A percentile compares a stretch with the other conserved stretches of the same genome.
These are phyloP conservation scores for Fusarium hainanense DNA, from an alignment of 2,329 filamentous ascomycete genomes.

Conservation along the genomic window DNA sequence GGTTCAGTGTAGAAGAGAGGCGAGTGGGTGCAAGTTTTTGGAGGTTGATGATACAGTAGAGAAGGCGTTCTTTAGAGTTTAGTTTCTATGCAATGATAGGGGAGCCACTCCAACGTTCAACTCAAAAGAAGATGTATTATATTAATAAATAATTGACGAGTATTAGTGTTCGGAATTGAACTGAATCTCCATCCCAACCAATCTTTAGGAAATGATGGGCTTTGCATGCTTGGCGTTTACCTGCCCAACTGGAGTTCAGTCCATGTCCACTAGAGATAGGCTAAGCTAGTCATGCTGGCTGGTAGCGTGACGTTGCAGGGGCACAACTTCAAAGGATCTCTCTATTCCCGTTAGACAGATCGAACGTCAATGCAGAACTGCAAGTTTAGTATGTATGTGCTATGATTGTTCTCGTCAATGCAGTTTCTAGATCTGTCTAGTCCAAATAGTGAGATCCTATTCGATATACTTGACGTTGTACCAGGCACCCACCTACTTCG, in stretches of 20 bases:
- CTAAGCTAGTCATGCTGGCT: conserved; percentile 14
- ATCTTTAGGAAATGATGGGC: background rate
- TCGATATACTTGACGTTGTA: background rate
- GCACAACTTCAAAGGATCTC: background rate
- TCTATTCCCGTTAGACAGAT: background rate
- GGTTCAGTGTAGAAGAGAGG: conserved; percentile 1
- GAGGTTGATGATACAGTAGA: background rate
- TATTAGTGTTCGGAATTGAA: background rate
- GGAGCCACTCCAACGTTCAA: background rate
- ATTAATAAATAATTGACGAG: background rate
- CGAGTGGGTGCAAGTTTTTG: background rate
- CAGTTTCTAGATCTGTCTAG: background rate
- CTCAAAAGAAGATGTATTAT: background rate
- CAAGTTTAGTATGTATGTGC: background rate
- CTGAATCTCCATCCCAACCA: background rate
- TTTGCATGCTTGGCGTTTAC: conserved; percentile 3
- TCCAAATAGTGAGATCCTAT: background rate
- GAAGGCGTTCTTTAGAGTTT: background rate
- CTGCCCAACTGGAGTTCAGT: conserved; percentile 1
- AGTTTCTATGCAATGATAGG: background rate
- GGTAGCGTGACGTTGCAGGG: conserved; percentile 14
- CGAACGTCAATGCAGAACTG: background rate
- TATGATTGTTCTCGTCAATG: background rate
- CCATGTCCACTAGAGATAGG: background rate
- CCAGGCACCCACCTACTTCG: background rate